Conservation (phyloP, 345 rosid species). For the Moricandia moricandioides region DNA sequence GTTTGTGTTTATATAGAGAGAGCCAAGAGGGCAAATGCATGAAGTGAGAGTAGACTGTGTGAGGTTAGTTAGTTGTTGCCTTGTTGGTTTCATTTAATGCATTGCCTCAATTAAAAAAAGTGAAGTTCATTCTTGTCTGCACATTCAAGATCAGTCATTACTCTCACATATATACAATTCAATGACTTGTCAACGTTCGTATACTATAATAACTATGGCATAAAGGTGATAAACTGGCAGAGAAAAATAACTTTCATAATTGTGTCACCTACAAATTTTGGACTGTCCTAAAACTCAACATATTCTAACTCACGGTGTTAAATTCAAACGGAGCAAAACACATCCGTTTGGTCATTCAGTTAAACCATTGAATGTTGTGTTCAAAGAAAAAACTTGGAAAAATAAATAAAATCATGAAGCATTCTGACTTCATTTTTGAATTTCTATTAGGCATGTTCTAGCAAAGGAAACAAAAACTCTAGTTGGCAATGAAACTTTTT, state of each 20-base stretch:
- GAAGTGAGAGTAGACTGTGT: constrained; percentile 10
- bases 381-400: background rate
- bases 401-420: background rate
- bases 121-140: background rate
- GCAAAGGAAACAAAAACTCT: background rate
- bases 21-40: constrained; percentile 4
- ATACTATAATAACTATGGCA: background rate
- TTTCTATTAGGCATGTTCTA: background rate
- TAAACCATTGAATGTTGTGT: background rate
- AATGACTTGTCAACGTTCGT: constrained; percentile 5
- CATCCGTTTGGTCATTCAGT: background rate
- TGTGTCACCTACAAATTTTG: background rate
- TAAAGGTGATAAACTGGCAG: background rate
- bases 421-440: background rate
- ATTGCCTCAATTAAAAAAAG: constrained; percentile 4
- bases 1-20: constrained; percentile 33
- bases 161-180: background rate
- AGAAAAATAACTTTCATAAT: background rate
- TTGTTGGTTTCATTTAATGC: constrained; percentile 34
- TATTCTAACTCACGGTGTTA: background rate
- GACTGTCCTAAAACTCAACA: background rate
- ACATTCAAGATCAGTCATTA: constrained; percentile 10
- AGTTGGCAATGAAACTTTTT: background rate
- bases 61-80: constrained; percentile 18
- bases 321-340: background rate